Percentiles rank a stretch among this genome's conserved stretches.
Conservation (phyloP, 306 rosid species). For the Myrica gale region DNA sequence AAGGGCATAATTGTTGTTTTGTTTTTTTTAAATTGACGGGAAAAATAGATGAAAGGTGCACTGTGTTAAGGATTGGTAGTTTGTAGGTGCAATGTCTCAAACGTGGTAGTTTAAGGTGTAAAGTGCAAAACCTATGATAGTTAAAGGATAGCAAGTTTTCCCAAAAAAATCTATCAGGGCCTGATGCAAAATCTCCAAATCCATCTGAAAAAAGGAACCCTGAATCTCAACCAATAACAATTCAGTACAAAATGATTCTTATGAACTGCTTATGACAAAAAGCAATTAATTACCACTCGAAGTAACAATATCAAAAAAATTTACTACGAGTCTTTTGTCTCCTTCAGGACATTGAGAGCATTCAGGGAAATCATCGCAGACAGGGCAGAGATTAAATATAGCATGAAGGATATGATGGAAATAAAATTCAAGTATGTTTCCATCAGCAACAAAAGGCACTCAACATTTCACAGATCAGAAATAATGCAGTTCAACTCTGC, state of each 20-base stretch:
- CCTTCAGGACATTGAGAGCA: background rate
- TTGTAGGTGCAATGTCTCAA: too few species aligned
- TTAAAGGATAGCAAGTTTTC: too few species aligned
- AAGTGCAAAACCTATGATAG: too few species aligned
- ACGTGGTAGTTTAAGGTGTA: too few species aligned
- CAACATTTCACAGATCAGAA: background rate
- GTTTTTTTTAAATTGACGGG: too few species aligned
- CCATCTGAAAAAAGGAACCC: background rate
- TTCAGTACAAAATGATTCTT: background rate
- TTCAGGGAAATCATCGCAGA: background rate
- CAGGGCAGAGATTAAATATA: constrained; percentile 12
- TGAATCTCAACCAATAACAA: background rate
- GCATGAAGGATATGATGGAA: constrained; percentile 4
- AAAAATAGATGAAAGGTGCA: too few species aligned
- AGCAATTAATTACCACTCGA: too few species aligned
- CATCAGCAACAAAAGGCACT: background rate
- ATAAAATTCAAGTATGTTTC: background rate
- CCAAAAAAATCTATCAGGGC: background rate
- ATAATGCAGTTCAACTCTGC: background rate
- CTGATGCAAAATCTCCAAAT: background rate
- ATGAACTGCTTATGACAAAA: background rate
- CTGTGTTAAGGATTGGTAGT: too few species aligned
- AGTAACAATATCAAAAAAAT: background rate
- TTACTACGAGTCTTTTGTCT: background rate
- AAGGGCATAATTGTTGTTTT: too few species aligned